Conservation (phyloP, 225 moss, liverwort and hornwort species). For the Pleurozium schreberi region DNA sequence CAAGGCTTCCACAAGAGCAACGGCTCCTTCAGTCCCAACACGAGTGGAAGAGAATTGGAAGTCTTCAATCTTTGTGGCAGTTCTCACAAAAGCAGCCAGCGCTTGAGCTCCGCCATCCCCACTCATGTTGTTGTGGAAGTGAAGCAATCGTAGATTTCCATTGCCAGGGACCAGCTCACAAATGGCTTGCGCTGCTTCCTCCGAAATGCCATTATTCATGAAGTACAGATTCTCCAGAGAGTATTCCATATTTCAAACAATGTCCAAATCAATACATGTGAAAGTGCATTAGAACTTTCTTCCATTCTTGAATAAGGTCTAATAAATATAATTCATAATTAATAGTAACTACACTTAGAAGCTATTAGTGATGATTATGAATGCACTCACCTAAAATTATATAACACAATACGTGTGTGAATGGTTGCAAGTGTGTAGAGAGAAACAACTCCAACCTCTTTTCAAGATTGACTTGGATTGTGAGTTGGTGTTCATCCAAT, state of each 20-base stretch:
- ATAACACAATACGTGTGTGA: too few species aligned
- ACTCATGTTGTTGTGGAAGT: slow-evolving; percentile 92
- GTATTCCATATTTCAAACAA: background rate
- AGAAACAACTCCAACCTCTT: background rate
- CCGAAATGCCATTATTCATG: slow-evolving; percentile 86
- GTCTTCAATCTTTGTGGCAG: slow-evolving; percentile 44
- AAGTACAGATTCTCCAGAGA: slow-evolving; percentile 62
- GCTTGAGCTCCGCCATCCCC: slow-evolving; percentile 78
- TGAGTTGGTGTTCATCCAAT: too few species aligned
- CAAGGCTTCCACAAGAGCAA: slow-evolving; percentile 59
- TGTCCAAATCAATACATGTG: background rate
- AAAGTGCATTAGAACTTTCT: rapidly evolving
- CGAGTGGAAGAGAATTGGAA: slow-evolving; percentile 84
- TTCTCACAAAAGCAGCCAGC: slow-evolving; percentile 43
- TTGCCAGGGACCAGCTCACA: slow-evolving; percentile 54
- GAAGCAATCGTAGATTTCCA: slow-evolving; percentile 36
- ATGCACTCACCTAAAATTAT: rapidly evolving
- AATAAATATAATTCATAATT: too few species aligned
- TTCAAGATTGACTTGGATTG: background rate
- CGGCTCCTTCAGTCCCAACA: slow-evolving; percentile 55
- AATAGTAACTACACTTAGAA: background rate
- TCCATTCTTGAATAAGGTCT: background rate
- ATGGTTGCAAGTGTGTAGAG: background rate
- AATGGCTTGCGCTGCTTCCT: slow-evolving; percentile 66
- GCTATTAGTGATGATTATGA: too few species aligned